Percentiles rank a stretch among this genome's conserved stretches.
These are phyloP conservation scores for Aspergillus wentii DNA, from an alignment of 495 filamentous ascomycete genomes.

Conservation along the genomic window DNA sequence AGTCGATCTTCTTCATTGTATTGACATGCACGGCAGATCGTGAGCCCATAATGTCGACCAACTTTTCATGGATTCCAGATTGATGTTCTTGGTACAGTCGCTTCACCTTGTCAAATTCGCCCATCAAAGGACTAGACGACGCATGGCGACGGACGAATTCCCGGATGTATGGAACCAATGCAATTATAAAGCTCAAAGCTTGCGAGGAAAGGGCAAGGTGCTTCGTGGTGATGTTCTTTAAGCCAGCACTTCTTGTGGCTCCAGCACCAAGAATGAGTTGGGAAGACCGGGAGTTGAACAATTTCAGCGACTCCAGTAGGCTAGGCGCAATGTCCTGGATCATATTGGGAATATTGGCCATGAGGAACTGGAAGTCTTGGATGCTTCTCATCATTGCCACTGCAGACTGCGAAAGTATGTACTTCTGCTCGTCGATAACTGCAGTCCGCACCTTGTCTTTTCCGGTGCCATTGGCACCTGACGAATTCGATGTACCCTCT, in stretches of 20 bases:
- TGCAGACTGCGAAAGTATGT: conserved; percentile 79
- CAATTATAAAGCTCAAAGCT: conserved; percentile 80
- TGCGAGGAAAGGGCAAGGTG: conserved; percentile 92
- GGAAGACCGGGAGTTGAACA: conserved; percentile 91
- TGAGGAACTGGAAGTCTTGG: conserved; percentile 74
- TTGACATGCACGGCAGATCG: conserved; percentile 67
- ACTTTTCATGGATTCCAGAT: conserved; percentile 86
- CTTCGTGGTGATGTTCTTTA: conserved; percentile 95
- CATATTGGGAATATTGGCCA: conserved; percentile 81
- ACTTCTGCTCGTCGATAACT: conserved; percentile 77
- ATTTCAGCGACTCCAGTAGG: conserved; percentile 68
- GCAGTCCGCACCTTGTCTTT: conserved; percentile 72
- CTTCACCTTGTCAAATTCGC: conserved; percentile 90
- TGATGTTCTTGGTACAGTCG: conserved; percentile 91
- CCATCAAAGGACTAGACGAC: conserved; percentile 59
- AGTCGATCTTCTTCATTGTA: conserved; percentile 70
- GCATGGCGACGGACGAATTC: conserved; percentile 85
- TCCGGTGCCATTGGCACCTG: conserved; percentile 45
- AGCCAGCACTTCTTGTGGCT: conserved; percentile 80
- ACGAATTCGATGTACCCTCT: conserved; percentile 25
- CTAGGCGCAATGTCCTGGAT: conserved; percentile 73
- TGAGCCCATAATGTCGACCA: conserved; percentile 91
- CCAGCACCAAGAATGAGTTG: conserved; percentile 95
- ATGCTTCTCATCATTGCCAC: conserved; percentile 74
- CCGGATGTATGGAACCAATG: conserved; percentile 82